phyloP scores from a whole-genome alignment of 164 flowering plant species.

The Litsea cubeba region DNA sequence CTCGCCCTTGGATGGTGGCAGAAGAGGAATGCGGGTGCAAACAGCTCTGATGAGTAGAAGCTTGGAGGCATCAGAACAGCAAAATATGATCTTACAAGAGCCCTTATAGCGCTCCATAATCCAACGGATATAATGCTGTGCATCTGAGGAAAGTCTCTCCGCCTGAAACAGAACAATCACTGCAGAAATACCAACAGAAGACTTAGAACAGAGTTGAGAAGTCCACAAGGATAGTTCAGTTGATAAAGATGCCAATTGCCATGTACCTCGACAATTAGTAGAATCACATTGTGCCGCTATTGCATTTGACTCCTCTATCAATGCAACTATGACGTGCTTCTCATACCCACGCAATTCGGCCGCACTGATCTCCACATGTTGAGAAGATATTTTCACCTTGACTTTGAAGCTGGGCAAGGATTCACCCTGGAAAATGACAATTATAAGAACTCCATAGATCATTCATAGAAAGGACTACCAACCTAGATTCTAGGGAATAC shows the following conservation, averaged over 20 bases:
- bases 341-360: slow-evolving; percentile 62
- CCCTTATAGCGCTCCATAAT: slow-evolving; percentile 48
- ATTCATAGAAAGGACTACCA: background rate
- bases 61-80: slow-evolving; percentile 58
- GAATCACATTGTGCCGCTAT: slow-evolving; percentile 16
- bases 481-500: slow-evolving; percentile 17
- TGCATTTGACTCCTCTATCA: slow-evolving; percentile 39
- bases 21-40: slow-evolving; percentile 45
- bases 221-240: background rate
- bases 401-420: slow-evolving; percentile 33
- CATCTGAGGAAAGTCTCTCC: slow-evolving; percentile 58
- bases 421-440: slow-evolving; percentile 45
- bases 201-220: background rate
- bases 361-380: slow-evolving; percentile 55
- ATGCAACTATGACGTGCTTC: slow-evolving; percentile 52
- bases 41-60: slow-evolving; percentile 43
- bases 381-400: slow-evolving; percentile 37
- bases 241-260: too few species aligned
- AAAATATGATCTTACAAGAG: slow-evolving; percentile 52
- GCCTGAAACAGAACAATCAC: slow-evolving; percentile 56
- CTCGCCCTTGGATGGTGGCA: slow-evolving; percentile 60
- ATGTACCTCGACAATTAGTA: slow-evolving; percentile 38
- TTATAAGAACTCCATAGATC: background rate
- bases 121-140: slow-evolving; percentile 55
- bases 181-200: slow-evolving; percentile 21